Evolutionary conservation across 1,139 yeast species (phyloP).

Genomic region (Scheffersomyces cryptocercus): DNA sequence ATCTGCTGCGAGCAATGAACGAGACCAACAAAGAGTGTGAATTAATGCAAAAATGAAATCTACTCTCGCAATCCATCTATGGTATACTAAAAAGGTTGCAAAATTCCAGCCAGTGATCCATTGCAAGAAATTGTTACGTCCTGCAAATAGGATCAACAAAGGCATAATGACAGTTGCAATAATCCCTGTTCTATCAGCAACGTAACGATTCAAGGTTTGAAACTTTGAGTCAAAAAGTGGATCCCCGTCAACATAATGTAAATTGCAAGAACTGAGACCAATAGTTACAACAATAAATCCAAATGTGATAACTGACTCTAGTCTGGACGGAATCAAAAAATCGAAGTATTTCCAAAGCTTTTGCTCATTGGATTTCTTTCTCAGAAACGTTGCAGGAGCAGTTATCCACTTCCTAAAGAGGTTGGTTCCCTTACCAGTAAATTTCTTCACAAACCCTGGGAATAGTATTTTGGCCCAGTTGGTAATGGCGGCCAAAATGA

Average conservation of each 20-base stretch:
- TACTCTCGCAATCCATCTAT: constrained; percentile 40
- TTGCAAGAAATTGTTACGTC: constrained; percentile 43
- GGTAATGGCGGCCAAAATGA: background rate
- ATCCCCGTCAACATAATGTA: constrained; percentile 21
- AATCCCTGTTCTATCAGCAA: constrained; percentile 35
- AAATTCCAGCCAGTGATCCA: constrained; percentile 44
- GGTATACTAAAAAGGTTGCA: constrained; percentile 36
- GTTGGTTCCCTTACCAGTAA: constrained; percentile 25
- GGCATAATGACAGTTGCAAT: constrained; percentile 33
- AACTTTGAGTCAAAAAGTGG: constrained; percentile 19
- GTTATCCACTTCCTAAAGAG: constrained; percentile 29
- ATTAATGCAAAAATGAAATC: constrained; percentile 27
- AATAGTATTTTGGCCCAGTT: constrained; percentile 22
- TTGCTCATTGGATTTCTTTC: constrained; percentile 25
- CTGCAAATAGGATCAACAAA: constrained; percentile 41
- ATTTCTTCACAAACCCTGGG: constrained; percentile 23
- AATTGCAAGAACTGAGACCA: constrained; percentile 18
- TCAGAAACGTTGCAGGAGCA: constrained; percentile 30
- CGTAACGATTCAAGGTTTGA: constrained; percentile 27
- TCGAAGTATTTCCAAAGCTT: constrained; percentile 19
- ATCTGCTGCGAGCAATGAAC: constrained; percentile 5
- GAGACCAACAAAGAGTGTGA: constrained; percentile 43
- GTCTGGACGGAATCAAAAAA: constrained; percentile 15
- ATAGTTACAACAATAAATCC: constrained; percentile 11
- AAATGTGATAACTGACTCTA: constrained; percentile 19